Base-by-base conservation (phyloP, 768 basidiomycete genomes). In the Rossbeevera mucosa region DNA sequence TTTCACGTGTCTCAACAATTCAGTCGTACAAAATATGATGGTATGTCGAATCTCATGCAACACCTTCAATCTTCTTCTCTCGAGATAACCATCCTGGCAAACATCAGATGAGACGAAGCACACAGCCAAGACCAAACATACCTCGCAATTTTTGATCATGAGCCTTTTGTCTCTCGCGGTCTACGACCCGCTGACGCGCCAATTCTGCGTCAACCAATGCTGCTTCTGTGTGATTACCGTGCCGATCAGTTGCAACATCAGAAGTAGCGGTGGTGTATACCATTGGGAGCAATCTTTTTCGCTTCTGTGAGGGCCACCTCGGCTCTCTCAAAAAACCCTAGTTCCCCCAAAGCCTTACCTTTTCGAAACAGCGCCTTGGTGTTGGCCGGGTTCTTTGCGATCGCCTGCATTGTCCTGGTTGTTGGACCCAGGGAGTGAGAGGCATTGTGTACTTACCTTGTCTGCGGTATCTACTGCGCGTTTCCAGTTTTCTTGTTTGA, bases 281-380 rank as follows among this genome's bases (percentile, higher is more conserved):
- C 87, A 54, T 75, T 60, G 13, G 84, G 79, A 51, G 80, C 82
- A 65, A 87, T 78, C 60, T 73, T 75, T 60, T 83, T 80, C 33
- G 89, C 67, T 22, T 88, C 86, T 46, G 80, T 72, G 24, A 91
- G 73, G 36, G 83, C 75, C 56, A 75, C 79, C 53, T 83, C 76
- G 1, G 89, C 83, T 61, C 83, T 86, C 57, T 91, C 88, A 54
- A 82, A 84, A 62, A 74, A 89, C 2, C 91, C 90, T 55, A 78
- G 77, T 62, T 91, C 88, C 24, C 84, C 85, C 11, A 86, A 68
- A 0, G 86, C 89, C 66, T 89, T 91, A 18, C 79, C 89, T 65
- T 91, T 92, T 29, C 91, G 77, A 70, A 86, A 91, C 67, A 84
- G 73, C 0, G 86, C 90, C 63, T 92, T 93, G 66, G 76, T 80